Conservation (phyloP, 2,329 filamentous ascomycete genomes). For the Phialophora chinensis region DNA sequence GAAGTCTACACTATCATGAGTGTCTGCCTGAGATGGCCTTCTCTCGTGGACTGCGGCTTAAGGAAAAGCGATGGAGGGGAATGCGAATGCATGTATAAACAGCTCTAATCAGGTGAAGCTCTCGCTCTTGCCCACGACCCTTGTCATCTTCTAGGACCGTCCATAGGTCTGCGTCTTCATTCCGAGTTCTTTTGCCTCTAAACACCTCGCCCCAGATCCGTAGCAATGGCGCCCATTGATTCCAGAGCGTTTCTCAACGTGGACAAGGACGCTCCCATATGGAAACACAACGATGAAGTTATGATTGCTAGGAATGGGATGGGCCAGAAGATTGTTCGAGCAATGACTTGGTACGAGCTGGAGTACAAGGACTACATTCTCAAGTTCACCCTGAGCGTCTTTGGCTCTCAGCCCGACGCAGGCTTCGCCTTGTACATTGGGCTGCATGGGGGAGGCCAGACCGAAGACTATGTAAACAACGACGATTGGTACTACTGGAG, state of each 20-base stretch:
- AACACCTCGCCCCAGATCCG: not conserved
- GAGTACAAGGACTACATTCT: constrained; percentile 6
- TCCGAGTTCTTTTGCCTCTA: not conserved
- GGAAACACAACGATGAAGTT: constrained; percentile 1
- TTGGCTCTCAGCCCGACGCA: constrained; percentile 5
- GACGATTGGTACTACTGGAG: constrained; percentile 2
- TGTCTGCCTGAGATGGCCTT: constrained; percentile 1
- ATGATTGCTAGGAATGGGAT: not conserved
- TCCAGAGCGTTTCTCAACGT: constrained; percentile 5
- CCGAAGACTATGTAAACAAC: constrained; percentile 2
- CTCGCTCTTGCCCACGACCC: not conserved
- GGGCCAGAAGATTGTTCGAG: constrained; percentile 4
- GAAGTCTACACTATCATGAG: constrained; percentile 6
- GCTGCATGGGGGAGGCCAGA: not conserved
- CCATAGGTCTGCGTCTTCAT: constrained; percentile 5
- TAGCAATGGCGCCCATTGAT: constrained; percentile 2
- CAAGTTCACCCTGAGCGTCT: constrained; percentile 7
- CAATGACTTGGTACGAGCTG: constrained; percentile 6
- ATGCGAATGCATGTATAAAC: constrained; percentile 3
- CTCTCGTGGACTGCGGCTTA: not conserved
- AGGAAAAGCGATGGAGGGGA: not conserved
- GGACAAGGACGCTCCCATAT: not conserved
- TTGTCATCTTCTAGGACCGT: not conserved
- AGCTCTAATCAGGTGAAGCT: constrained; percentile 1
- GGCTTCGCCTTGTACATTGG: constrained; percentile 7